Evolutionary conservation across 2,329 filamentous ascomycete genomes (phyloP), one percentile per base, ranked within the genome.

Genomic region (Aspergillus ustus): DNA sequence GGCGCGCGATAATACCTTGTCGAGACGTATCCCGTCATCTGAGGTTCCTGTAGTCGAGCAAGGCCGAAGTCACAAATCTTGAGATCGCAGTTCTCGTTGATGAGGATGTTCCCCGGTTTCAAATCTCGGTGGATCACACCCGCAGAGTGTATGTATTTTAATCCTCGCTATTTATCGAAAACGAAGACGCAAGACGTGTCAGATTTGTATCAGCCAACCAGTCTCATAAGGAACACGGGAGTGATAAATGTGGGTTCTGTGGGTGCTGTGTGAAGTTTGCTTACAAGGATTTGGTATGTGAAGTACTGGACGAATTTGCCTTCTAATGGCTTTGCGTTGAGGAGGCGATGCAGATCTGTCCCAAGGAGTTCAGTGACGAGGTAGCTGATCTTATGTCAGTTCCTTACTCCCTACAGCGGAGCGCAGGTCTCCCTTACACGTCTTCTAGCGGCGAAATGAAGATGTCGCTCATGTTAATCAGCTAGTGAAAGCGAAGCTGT

Each of bases 221-320:
- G n/a, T 7, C n/a, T 51, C 28, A 34, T 52, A 52, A 52, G 50
- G 50, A 46, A 8, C 34, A 15, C 15, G 11, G 34, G 34, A 40
- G 52, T 45, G 8, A 54, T 73, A 57, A 73, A 69, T 58, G 56
- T 53, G 20, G 20, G 53, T 53, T 22, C 13, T 19, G 7, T 20
- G 34, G 25, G 11, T n/a, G n/a, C n/a, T n/a, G 46, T 48, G 15
- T 9, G 22, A 22, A 17, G 48, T 57, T 25, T 64, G 78, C 90
- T 73, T 82, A 97, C 94, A 84, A 98, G 87, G 73, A 99, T 99
- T 81, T 99, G 95, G 80, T 99, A 99, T 63, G 98, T 87, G 78
- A 99, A 99, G 82, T 99, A 99, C 82, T 99, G 95, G 73, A 98
- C 98, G 80, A 99, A 99, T 80, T 98, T 95, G 83, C 97, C 97